Conservation (phyloP, 2,329 filamentous ascomycete genomes). For the Botrytis galanthina region DNA sequence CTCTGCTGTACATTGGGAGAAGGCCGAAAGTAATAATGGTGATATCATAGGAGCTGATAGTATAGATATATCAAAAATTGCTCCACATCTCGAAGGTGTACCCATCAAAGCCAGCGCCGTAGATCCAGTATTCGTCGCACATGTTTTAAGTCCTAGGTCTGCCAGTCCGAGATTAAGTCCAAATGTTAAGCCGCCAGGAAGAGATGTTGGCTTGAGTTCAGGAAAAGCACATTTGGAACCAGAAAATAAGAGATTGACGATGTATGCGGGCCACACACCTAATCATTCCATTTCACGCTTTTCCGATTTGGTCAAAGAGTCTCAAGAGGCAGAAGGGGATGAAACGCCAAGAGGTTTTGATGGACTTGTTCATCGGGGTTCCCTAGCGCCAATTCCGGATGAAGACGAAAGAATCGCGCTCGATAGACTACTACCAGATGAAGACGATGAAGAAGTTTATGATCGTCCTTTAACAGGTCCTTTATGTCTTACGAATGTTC, state of each 20-base stretch:
- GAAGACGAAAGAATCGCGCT: slow-evolving; percentile 4
- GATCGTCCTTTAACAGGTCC: slow-evolving; percentile 33
- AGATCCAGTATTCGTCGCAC: slow-evolving; percentile 37
- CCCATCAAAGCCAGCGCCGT: slow-evolving; percentile 54
- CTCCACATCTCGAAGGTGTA: slow-evolving; percentile 59
- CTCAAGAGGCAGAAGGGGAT: slow-evolving; percentile 34
- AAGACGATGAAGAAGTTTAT: slow-evolving; percentile 19
- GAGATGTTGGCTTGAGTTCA: slow-evolving; percentile 17
- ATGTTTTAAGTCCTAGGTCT: slow-evolving; percentile 33
- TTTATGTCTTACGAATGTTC: slow-evolving; percentile 31
- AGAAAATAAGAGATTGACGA: slow-evolving; percentile 53
- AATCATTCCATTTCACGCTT: slow-evolving; percentile 56
- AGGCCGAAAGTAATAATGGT: background rate
- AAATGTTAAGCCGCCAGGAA: slow-evolving; percentile 25
- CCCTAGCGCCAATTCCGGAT: slow-evolving; percentile 1
- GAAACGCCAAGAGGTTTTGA: slow-evolving; percentile 32
- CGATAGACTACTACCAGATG: slow-evolving; percentile 6
- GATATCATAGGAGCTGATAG: slow-evolving; percentile 34
- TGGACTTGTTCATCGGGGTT: background rate
- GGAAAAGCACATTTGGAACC: slow-evolving; percentile 29
- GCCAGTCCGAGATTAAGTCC: slow-evolving; percentile 34
- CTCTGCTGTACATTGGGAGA: slow-evolving; percentile 16
- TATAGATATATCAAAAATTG: slow-evolving; percentile 57
- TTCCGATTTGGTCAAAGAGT: slow-evolving; percentile 39
- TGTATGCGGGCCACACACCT: slow-evolving; percentile 63